Percentiles rank a stretch among this genome's conserved stretches.
phyloP scores from a whole-genome alignment of 208 protist genomes.

The Dictyostelium gargantuum region DNA sequence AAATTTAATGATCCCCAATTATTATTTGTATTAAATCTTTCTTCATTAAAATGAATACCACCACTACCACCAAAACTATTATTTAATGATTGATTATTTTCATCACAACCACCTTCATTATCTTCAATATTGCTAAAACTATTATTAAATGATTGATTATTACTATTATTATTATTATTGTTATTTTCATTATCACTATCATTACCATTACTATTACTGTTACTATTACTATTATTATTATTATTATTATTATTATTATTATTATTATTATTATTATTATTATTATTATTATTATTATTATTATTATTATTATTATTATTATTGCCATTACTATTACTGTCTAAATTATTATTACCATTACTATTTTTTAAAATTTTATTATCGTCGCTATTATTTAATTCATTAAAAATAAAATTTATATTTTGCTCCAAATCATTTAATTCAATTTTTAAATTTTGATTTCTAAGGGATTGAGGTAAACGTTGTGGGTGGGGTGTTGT shows the following conservation, averaged over 20 bases:
- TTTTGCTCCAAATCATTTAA: background rate
- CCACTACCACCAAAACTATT: background rate
- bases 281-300: background rate
- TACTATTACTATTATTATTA: background rate
- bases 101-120: background rate
- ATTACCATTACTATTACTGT: background rate
- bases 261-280: background rate
- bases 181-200: background rate
- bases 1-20: slow-evolving; percentile 33
- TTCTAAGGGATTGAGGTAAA: slow-evolving; percentile 15
- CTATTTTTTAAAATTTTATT: background rate
- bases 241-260: background rate
- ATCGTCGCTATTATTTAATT: background rate
- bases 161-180: background rate
- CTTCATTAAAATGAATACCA: background rate
- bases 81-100: background rate
- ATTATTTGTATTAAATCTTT: background rate
- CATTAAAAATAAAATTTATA: slow-evolving; percentile 24
- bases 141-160: background rate
- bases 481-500: slow-evolving; percentile 90
- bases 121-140: background rate
- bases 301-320: background rate
- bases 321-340: background rate
- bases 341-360: background rate
- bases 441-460: slow-evolving; percentile 24